Evolutionary conservation across 225 moss, liverwort and hornwort genomes (phyloP).

Genomic region (Thuidium tamariscinum): DNA sequence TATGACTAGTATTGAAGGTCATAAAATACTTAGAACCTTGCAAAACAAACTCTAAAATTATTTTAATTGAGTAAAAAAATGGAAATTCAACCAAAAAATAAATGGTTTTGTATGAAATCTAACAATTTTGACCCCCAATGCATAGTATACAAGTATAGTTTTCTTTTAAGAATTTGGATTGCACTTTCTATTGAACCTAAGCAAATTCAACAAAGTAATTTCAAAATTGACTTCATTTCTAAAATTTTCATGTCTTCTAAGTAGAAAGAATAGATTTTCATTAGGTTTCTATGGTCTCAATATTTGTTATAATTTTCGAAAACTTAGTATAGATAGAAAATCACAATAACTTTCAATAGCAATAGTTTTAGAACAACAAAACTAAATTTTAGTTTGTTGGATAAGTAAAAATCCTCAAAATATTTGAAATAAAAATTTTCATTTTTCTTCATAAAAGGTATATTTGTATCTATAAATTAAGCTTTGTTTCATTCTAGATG

Average conservation of each 20-base stretch:
- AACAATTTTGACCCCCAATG: too few relatives aligned
- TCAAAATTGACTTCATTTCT: background rate
- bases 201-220: background rate
- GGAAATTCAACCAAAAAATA: too few relatives aligned
- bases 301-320: background rate
- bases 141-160: background rate
- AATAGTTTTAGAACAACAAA: background rate
- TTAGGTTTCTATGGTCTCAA: rapidly evolving
- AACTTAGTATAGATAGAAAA: too few relatives aligned
- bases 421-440: background rate
- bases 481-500: background rate
- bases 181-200: background rate
- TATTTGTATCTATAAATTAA: background rate
- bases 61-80: too few relatives aligned
- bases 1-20: too few relatives aligned
- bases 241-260: too few relatives aligned
- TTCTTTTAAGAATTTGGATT: background rate
- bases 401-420: too few relatives aligned
- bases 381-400: rapidly evolving
- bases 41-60: too few relatives aligned
- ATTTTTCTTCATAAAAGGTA: background rate
- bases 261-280: background rate
- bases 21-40: too few relatives aligned
- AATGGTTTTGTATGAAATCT: too few relatives aligned
- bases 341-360: too few relatives aligned